Percentiles rank a stretch among this genome's conserved stretches.
These are phyloP conservation scores for Ajuga reptans DNA, from an alignment of 305 asterid species.

Conservation along the genomic window DNA sequence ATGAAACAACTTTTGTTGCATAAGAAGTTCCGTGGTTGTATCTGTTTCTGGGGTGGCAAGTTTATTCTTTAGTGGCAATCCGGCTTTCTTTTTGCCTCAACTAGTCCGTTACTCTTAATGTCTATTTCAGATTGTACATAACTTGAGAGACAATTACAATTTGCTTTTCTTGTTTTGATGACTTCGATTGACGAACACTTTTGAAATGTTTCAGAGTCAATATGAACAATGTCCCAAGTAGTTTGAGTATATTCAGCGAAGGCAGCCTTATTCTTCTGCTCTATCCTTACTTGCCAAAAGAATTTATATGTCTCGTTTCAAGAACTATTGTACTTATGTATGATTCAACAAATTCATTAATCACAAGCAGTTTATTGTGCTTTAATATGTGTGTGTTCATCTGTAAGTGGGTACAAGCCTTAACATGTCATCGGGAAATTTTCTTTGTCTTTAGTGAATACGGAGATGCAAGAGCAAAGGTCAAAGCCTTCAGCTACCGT, in stretches of 20 bases:
- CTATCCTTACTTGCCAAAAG: neutral
- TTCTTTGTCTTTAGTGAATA: conserved; percentile 38
- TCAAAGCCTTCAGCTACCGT: conserved; percentile 39
- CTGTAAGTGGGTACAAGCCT: conserved; percentile 7
- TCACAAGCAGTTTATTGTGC: conserved; percentile 5
- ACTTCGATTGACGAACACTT: neutral
- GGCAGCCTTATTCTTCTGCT: neutral
- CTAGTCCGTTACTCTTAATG: neutral
- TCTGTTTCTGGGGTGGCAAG: conserved; percentile 1
- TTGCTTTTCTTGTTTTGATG: neutral
- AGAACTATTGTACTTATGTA: neutral
- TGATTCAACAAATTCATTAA: conserved; percentile 4
- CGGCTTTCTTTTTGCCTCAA: neutral
- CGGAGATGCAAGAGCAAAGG: conserved; percentile 64
- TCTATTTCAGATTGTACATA: neutral
- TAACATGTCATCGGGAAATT: conserved; percentile 11
- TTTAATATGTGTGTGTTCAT: conserved; percentile 4
- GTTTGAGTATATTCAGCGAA: neutral
- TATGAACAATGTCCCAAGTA: neutral
- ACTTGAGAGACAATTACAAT: neutral
- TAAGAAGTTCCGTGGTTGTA: neutral
- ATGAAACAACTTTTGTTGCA: conserved; percentile 6
- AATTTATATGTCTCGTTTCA: neutral
- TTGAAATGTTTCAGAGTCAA: neutral
- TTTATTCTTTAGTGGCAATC: neutral